Evolutionary conservation across 345 rosid genomes (phyloP).

Genomic region (Eucalyptus camaldulensis): DNA sequence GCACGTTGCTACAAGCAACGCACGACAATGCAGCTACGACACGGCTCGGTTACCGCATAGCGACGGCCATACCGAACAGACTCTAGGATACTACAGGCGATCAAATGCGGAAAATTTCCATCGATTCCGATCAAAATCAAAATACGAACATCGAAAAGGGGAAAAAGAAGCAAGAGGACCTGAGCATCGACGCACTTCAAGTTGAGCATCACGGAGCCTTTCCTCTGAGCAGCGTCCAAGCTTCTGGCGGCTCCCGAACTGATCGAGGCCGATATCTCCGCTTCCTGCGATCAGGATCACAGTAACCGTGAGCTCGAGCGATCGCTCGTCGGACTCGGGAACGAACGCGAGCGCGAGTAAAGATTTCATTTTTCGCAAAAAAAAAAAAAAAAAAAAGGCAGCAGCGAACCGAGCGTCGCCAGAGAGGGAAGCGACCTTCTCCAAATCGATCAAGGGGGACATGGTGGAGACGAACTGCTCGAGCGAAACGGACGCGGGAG

Average conservation of each 20-base stretch:
- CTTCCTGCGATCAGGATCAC: slow-evolving; percentile 26
- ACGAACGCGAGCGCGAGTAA: not conserved
- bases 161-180: slow-evolving; percentile 10
- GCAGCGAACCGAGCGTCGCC: not conserved
- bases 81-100: not conserved
- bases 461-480: slow-evolving; percentile 52
- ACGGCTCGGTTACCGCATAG: not conserved
- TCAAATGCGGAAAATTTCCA: not conserved
- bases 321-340: not conserved
- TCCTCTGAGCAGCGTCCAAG: slow-evolving; percentile 55
- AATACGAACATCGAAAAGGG: not conserved
- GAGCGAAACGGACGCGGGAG: slow-evolving; percentile 29
- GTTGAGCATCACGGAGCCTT: slow-evolving; percentile 65
- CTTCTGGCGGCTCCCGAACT: slow-evolving; percentile 52
- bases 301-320: not conserved
- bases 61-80: not conserved
- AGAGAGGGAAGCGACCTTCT: slow-evolving; percentile 28
- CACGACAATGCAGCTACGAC: not conserved
- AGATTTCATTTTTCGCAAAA: not conserved
- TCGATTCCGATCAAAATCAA: not conserved
- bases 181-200: slow-evolving; percentile 76
- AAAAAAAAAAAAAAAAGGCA: not conserved
- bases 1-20: not conserved
- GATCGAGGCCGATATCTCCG: slow-evolving; percentile 76
- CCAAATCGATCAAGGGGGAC: slow-evolving; percentile 67